A percentile compares a stretch with the other conserved stretches of the same genome.
These are phyloP conservation scores for Rhizopogon parksii DNA, from an alignment of 1,284 basidiomycete genomes.

Conservation along the genomic window DNA sequence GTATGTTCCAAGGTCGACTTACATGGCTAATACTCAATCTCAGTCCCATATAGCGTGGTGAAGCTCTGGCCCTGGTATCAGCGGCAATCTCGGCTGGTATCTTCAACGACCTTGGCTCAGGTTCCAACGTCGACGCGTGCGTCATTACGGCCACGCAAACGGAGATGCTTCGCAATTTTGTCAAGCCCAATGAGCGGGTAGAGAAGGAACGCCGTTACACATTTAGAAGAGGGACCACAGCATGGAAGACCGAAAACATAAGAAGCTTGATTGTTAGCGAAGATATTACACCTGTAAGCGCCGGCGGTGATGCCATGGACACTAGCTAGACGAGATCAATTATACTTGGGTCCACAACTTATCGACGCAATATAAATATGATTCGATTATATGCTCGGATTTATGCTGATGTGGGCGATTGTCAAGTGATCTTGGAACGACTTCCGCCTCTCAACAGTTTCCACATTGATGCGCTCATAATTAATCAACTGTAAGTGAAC, in stretches of 20 bases:
- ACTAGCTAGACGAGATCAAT: constrained; percentile 38
- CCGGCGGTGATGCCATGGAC: constrained; percentile 66
- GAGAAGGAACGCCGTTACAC: constrained; percentile 71
- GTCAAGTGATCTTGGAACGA: too few relatives aligned
- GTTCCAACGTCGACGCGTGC: constrained; percentile 96
- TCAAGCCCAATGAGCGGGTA: constrained; percentile 85
- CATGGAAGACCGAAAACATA: constrained; percentile 77
- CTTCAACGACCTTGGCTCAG: constrained; percentile 98
- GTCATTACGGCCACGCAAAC: constrained; percentile 82
- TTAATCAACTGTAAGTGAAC: too few relatives aligned
- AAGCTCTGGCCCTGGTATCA: constrained; percentile 81
- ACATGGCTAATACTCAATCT: neutral
- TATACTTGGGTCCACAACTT: neutral
- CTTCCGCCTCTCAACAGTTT: too few relatives aligned
- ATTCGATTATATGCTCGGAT: too few relatives aligned
- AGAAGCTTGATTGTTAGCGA: constrained; percentile 69
- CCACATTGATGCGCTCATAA: too few relatives aligned
- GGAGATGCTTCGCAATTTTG: constrained; percentile 86
- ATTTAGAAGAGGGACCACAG: constrained; percentile 84
- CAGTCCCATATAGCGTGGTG: constrained; percentile 52
- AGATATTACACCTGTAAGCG: constrained; percentile 45
- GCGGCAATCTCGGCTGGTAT: constrained; percentile 92
- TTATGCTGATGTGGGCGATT: too few relatives aligned
- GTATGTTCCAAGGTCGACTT: constrained; percentile 32
- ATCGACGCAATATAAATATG: too few relatives aligned